phyloP scores from a whole-genome alignment of 2,329 filamentous ascomycete genomes.

The Thermothelomyces thermophilus region DNA sequence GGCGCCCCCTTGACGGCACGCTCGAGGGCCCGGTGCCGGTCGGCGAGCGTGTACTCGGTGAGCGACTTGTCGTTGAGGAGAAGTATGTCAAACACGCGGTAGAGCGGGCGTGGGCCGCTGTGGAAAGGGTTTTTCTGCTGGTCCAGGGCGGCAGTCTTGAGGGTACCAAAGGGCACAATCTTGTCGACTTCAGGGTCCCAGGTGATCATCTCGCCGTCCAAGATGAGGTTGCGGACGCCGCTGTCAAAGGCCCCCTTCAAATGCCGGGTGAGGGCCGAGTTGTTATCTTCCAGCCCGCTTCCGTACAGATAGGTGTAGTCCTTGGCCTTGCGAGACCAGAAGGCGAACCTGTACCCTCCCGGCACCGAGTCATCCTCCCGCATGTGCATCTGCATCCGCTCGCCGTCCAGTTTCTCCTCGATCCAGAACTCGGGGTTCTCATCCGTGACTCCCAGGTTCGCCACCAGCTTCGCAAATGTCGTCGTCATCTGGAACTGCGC shows the following conservation, averaged over 20 bases:
- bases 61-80: constrained; percentile 77
- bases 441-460: constrained; percentile 56
- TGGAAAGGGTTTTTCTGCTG: constrained; percentile 67
- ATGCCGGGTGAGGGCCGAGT: constrained; percentile 72
- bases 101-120: constrained; percentile 66
- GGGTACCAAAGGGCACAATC: constrained; percentile 81
- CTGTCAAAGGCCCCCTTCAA: constrained; percentile 69
- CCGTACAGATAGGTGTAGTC: constrained; percentile 96
- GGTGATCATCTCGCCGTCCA: constrained; percentile 98
- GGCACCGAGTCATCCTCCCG: constrained; percentile 57
- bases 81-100: constrained; percentile 84
- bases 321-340: constrained; percentile 95
- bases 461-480: constrained; percentile 70
- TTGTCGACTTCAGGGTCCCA: constrained; percentile 86
- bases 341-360: constrained; percentile 69
- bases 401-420: constrained; percentile 94
- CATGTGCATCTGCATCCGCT: constrained; percentile 97
- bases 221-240: constrained; percentile 76
- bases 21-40: constrained; percentile 69
- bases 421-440: constrained; percentile 85
- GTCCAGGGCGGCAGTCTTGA: constrained; percentile 82
- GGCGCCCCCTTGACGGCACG: constrained; percentile 62
- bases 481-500: constrained; percentile 84
- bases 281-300: constrained; percentile 63
- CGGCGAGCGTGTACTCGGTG: constrained; percentile 74